Percentiles rank a stretch among this genome's conserved stretches.
phyloP scores from a whole-genome alignment of 2,329 filamentous ascomycete genomes.

The Aaosphaeria pasadenensis region DNA sequence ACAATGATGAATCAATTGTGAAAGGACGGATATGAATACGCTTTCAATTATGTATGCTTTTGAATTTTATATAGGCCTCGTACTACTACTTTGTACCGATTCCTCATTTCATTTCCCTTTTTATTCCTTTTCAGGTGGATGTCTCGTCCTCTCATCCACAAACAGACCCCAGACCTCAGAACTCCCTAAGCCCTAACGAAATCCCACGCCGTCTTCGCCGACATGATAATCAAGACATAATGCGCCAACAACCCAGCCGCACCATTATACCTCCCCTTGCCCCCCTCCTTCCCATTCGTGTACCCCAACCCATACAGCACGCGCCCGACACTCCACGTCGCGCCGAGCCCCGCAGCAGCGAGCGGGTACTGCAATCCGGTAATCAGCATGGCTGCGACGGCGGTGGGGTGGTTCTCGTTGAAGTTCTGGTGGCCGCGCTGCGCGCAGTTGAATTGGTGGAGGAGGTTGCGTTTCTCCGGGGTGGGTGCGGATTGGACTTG shows the following conservation, averaged over 20 bases:
- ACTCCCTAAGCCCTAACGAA: not conserved
- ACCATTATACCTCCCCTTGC: constrained; percentile 44
- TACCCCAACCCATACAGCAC: constrained; percentile 50
- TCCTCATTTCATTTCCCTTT: too few species aligned
- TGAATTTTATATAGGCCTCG: too few species aligned
- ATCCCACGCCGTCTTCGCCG: constrained; percentile 13
- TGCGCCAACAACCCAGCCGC: constrained; percentile 30
- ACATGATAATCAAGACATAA: constrained; percentile 24
- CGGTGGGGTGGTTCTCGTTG: constrained; percentile 55
- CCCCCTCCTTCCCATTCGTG: constrained; percentile 38
- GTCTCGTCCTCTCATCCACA: too few species aligned
- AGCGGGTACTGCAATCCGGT: constrained; percentile 54
- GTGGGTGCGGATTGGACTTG: constrained; percentile 44
- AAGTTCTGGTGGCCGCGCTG: constrained; percentile 54
- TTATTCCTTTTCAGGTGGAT: too few species aligned
- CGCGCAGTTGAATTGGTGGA: constrained; percentile 46
- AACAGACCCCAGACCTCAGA: too few species aligned
- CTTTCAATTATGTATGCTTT: too few species aligned
- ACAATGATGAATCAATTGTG: too few species aligned
- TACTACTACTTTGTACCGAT: too few species aligned
- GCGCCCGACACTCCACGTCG: constrained; percentile 51
- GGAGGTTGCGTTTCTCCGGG: constrained; percentile 39
- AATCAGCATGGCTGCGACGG: constrained; percentile 52
- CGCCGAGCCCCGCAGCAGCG: constrained; percentile 45
- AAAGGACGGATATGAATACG: too few species aligned